Percentiles rank a stretch among this genome's conserved stretches.
Conservation (phyloP, 2,329 filamentous ascomycete species). For the Penicillium sp. region DNA sequence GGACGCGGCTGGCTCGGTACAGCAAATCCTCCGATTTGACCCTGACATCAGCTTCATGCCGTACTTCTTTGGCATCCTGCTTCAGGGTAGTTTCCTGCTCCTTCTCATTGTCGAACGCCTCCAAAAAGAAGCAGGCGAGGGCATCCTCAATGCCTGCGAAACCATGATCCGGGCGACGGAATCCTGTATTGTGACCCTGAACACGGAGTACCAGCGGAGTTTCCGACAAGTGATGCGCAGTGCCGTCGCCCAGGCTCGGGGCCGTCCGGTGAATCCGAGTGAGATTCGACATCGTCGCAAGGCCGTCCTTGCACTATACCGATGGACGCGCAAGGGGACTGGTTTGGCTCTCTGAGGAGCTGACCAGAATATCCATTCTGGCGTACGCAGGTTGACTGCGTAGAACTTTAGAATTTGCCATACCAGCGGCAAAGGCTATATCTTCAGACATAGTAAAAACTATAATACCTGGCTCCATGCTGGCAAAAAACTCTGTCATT, state of each 20-base stretch:
- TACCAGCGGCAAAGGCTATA: no score
- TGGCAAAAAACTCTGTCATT: no score
- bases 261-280: conserved; percentile 74
- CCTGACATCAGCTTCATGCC: conserved; percentile 93
- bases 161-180: conserved; percentile 89
- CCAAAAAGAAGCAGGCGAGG: conserved; percentile 76
- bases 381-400: no score
- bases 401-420: no score
- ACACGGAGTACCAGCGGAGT: conserved; percentile 92
- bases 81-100: conserved; percentile 84
- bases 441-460: no score
- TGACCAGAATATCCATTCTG: no score
- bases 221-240: conserved; percentile 95
- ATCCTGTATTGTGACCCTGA: conserved; percentile 84
- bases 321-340: conserved; percentile 87
- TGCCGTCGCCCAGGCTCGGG: conserved; percentile 78
- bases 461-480: no score
- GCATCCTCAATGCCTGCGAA: conserved; percentile 82
- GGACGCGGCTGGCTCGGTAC: conserved; percentile 79
- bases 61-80: conserved; percentile 87
- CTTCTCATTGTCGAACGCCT: conserved; percentile 86
- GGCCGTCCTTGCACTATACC: conserved; percentile 77
- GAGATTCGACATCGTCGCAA: conserved; percentile 80
- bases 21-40: conserved; percentile 81
- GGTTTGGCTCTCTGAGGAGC: conserved; percentile 59